Evolutionary conservation across 2,329 filamentous ascomycete species (phyloP), one percentile per base, ranked within the genome.

Genomic region (Zasmidium citrigriseum): DNA sequence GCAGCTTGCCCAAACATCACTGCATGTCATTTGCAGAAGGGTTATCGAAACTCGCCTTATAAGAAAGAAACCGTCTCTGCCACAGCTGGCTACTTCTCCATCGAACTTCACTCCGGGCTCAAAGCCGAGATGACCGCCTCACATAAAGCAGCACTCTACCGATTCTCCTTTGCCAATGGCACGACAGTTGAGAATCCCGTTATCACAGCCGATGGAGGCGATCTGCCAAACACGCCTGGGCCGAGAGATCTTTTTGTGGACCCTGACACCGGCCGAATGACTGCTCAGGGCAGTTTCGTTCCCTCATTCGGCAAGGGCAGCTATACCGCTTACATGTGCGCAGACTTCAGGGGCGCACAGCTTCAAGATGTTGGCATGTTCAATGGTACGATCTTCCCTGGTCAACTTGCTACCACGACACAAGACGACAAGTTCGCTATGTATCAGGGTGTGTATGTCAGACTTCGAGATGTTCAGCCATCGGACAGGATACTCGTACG

Each of bases 301-400:
- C 84, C 86, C 0, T 86, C 82, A 46, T 88, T 88, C 64, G 86
- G 85, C 16, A 73, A 79, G 1, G 85, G 85, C 0, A 78, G 73
- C 9, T 88, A 88, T 66, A 68, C 72, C 3, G 73, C 82, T 4
- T 83, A 83, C 62, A 85, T 85, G 65, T 88, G 86, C 63, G 80
- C 82, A 29, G 85, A 88, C 66, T 80, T 87, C 49, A 72, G 72
- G 44, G 81, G 81, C 1, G 80, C 78, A 1, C 64, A 67, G 1
- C 77, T 87, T 44, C 75, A 78, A 18, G 81, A 83, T 45, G 82
- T 79, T 4, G 86, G 86, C 7, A 80, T 84, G 1, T 88, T 85
- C 72, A 76, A 81, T 46, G 80, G 81, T 54, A 80, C 77, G 55
- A 81, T 58, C 1, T 41, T 54, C 10, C 54, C 79, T 1, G 80